Evolutionary conservation across 805 yeast species (phyloP), one percentile per base, ranked within the genome.

Genomic region (Candida piceae): DNA sequence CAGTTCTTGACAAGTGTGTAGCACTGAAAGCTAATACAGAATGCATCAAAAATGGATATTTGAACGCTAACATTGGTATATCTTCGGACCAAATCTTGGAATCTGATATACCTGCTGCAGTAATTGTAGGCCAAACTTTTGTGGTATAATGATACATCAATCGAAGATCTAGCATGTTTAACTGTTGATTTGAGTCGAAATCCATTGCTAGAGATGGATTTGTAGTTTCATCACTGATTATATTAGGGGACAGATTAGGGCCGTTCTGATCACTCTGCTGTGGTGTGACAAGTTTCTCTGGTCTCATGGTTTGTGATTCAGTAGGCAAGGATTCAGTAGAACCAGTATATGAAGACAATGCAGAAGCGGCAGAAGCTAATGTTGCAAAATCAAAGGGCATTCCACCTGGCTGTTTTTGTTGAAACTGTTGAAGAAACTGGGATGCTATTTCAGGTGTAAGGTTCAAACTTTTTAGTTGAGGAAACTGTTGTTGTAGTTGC

Each of bases 31-130:
- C 95, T 36, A 90, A 66, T 11, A 90, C 70, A 1, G 95, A 80
- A 55, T 90, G 97, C 96, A 90, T 87, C 47, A 90, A 66, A 52
- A 86, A 88, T 12, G 96, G 95, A 55, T 80, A 81, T 38, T 80
- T 76, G 62, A 89, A 87, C 5, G 97, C 95, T 40, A 89, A 66
- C 65, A 80, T 76, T 0, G 96, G 96, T 17, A 90, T 87, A 48
- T 86, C 94, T 35, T 75, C 78, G 36, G 80, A 76, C 97, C 97
- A 90, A 26, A 89, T 82, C 45, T 81, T 76, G 21, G 80, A 77
- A 45, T 83, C 94, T 22, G 90, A 82, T 23, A 89, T 86, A 2
- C 96, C 96, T 1, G 96, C 94, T 2, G 81, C 87, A 0, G 95
- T 83, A 32, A 90, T 85, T 0, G 97, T 84, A 27, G 79, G 78